Conservation (phyloP, 768 basidiomycete genomes). For the Megacollybia marginata region DNA sequence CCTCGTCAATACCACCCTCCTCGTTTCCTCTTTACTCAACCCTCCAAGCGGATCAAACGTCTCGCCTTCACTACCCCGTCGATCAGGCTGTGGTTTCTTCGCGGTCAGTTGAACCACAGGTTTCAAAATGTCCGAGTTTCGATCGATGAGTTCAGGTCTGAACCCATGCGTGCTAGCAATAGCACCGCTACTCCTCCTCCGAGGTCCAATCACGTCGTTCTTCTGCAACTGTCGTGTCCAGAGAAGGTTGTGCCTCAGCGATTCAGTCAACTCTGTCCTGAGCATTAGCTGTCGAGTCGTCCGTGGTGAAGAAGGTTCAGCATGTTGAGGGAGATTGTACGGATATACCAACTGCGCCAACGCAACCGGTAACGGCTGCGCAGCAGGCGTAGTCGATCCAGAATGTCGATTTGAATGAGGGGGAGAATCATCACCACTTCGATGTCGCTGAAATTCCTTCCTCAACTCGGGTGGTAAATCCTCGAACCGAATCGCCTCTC, state of each 20-base stretch:
- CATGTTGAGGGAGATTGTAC: slow-evolving; percentile 61
- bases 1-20: neutral
- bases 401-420: slow-evolving; percentile 2
- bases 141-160: neutral
- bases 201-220: slow-evolving; percentile 8
- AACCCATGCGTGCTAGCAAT: no score
- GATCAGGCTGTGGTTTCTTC: neutral
- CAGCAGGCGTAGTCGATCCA: neutral
- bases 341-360: slow-evolving; percentile 30
- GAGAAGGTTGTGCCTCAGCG: slow-evolving; percentile 51
- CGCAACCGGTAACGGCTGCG: neutral
- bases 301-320: slow-evolving; percentile 51
- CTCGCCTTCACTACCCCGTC: neutral
- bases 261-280: slow-evolving; percentile 57
- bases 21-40: neutral
- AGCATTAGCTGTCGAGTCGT: slow-evolving; percentile 65
- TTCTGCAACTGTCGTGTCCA: slow-evolving; percentile 46
- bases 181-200: slow-evolving; percentile 5
- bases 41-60: neutral
- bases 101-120: neutral
- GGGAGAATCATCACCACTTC: slow-evolving; percentile 8
- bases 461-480: slow-evolving; percentile 2
- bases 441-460: slow-evolving; percentile 1
- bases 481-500: neutral
- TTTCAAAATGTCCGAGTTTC: neutral